These are phyloP conservation scores for Neofusicoccum cordaticola DNA, from an alignment of 2,329 filamentous ascomycete genomes.

Conservation along the genomic window DNA sequence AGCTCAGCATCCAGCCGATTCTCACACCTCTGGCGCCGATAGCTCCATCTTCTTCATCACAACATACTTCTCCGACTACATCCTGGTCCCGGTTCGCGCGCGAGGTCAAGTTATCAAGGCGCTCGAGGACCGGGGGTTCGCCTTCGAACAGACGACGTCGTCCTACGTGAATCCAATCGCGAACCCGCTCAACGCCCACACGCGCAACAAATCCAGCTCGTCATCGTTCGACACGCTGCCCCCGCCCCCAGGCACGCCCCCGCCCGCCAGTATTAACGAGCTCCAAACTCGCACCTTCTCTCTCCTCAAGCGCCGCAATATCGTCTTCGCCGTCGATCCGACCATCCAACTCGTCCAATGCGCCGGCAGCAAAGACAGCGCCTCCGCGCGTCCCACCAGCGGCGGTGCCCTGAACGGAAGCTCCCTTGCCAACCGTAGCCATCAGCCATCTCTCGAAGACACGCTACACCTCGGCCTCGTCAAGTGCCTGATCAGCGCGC, in stretches of 20 bases:
- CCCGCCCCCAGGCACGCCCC: slow-evolving; percentile 63
- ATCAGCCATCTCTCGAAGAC: slow-evolving; percentile 38
- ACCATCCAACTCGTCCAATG: slow-evolving; percentile 76
- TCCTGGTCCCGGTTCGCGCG: slow-evolving; percentile 78
- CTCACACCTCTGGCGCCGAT: slow-evolving; percentile 20
- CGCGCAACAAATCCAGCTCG: slow-evolving; percentile 44
- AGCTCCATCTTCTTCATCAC: slow-evolving; percentile 97
- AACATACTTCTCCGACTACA: slow-evolving; percentile 96
- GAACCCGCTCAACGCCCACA: slow-evolving; percentile 40
- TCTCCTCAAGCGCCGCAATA: slow-evolving; percentile 73
- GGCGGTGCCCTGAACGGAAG: slow-evolving; percentile 16
- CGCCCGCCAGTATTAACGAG: slow-evolving; percentile 73
- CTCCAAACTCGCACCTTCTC: slow-evolving; percentile 80
- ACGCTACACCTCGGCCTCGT: slow-evolving; percentile 48
- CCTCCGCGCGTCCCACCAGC: slow-evolving; percentile 18
- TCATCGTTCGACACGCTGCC: slow-evolving; percentile 44
- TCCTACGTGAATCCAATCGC: slow-evolving; percentile 57
- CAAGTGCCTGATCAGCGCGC: slow-evolving; percentile 46
- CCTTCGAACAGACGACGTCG: slow-evolving; percentile 65
- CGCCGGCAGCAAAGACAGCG: slow-evolving; percentile 59
- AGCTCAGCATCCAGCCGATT: background rate
- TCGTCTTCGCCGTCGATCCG: slow-evolving; percentile 68
- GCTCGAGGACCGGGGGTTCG: slow-evolving; percentile 75
- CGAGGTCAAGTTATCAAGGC: slow-evolving; percentile 72
- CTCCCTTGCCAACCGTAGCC: slow-evolving; percentile 24